Conservation (phyloP, 345 rosid species). For the Eucalyptus regnans region DNA sequence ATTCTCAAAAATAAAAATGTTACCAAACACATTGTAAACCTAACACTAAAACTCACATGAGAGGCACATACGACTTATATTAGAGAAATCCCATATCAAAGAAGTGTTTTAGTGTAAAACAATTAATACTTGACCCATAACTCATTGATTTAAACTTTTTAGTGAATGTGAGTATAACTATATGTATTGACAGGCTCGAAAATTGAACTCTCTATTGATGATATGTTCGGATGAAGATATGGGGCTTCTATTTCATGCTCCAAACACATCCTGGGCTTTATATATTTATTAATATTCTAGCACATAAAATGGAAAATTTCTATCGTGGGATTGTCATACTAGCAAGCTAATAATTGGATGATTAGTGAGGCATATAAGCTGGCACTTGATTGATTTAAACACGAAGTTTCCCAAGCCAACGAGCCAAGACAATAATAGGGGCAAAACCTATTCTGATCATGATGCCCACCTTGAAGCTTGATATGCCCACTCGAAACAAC, state of each 20-base stretch:
- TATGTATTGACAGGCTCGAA: fast-evolving
- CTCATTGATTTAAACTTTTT: too few relatives aligned
- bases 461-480: neutral
- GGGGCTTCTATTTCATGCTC: too few relatives aligned
- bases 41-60: too few relatives aligned
- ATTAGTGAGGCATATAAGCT: neutral
- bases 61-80: too few relatives aligned
- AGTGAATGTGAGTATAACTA: fast-evolving
- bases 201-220: too few relatives aligned
- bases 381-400: neutral
- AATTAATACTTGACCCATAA: fast-evolving
- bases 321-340: neutral
- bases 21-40: fast-evolving
- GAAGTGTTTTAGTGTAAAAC: too few relatives aligned
- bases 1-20: fast-evolving
- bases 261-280: neutral
- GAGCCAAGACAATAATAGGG: neutral
- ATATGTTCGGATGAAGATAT: fast-evolving
- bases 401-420: neutral
- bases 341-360: neutral
- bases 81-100: too few relatives aligned
- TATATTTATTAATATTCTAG: neutral
- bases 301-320: neutral
- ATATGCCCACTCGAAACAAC: neutral
- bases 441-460: neutral